A percentile compares a stretch with the other conserved stretches of the same genome.
These are phyloP conservation scores for Candida germanica DNA, from an alignment of 805 yeast genomes.

Conservation along the genomic window DNA sequence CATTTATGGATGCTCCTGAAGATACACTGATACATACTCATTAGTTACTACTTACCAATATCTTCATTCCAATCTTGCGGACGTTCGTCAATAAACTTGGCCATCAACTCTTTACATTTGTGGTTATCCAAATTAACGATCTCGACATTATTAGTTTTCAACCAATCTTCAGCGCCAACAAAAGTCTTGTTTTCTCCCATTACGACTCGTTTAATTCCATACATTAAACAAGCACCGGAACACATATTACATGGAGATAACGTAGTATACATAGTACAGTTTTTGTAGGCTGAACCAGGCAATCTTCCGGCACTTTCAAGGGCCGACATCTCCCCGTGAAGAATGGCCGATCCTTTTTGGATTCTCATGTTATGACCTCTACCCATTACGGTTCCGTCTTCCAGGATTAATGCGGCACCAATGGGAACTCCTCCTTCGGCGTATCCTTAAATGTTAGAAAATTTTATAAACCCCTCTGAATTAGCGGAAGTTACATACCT, in stretches of 20 bases:
- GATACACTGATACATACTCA: too few relatives aligned
- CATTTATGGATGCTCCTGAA: too few relatives aligned
- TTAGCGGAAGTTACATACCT: conserved; percentile 33
- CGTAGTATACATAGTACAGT: conserved; percentile 89
- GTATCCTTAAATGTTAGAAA: conserved; percentile 56
- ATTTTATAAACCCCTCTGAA: neutral
- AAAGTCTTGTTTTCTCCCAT: conserved; percentile 86
- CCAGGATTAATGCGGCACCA: conserved; percentile 69
- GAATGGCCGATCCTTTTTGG: conserved; percentile 76
- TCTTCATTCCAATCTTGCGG: conserved; percentile 84
- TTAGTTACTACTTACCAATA: conserved; percentile 56
- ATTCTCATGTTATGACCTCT: conserved; percentile 88
- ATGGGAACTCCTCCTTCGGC: conserved; percentile 91
- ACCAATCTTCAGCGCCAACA: conserved; percentile 77
- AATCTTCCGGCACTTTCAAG: conserved; percentile 90
- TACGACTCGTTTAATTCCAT: conserved; percentile 84
- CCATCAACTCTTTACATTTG: conserved; percentile 71
- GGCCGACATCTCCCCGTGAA: conserved; percentile 91
- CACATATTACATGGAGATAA: conserved; percentile 95
- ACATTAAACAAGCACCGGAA: conserved; percentile 86
- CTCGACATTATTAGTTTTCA: conserved; percentile 66
- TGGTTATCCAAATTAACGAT: conserved; percentile 58
- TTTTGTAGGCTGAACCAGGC: conserved; percentile 71
- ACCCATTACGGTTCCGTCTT: conserved; percentile 79
- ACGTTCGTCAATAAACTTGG: conserved; percentile 68